phyloP scores from a whole-genome alignment of 345 rosid genomes.

The Eucalyptus guilfoylei region DNA sequence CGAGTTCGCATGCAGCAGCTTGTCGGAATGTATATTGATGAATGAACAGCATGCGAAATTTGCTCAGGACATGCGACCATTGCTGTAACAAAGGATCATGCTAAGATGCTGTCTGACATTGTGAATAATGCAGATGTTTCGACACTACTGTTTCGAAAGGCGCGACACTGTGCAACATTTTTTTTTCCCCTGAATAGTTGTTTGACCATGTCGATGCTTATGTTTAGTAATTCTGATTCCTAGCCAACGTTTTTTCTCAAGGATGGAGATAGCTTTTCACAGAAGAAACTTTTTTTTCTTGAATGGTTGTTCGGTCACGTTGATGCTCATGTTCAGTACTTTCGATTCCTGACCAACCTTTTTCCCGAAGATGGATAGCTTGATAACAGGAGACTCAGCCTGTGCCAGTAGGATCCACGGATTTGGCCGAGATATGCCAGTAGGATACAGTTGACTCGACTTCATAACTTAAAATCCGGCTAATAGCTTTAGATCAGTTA shows the following conservation, averaged over 20 bases:
- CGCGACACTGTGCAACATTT: background rate
- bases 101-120: background rate
- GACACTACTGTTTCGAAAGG: background rate
- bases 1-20: slow-evolving; percentile 65
- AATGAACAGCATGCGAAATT: background rate
- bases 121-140: background rate
- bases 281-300: background rate
- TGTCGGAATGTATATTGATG: slow-evolving; percentile 2
- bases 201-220: background rate
- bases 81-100: background rate
- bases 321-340: background rate
- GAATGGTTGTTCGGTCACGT: background rate
- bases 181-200: background rate
- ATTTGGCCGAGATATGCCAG: background rate
- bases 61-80: background rate
- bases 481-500: background rate
- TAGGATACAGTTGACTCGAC: background rate
- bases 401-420: background rate
- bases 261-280: background rate
- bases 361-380: background rate
- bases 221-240: background rate
- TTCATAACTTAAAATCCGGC: background rate
- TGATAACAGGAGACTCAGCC: background rate
- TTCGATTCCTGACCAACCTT: background rate
- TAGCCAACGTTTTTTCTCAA: background rate